Percentiles rank a stretch among this genome's conserved stretches.
Evolutionary conservation across 2,329 filamentous ascomycete genomes (phyloP).

Genomic region (Fusarium papillatum): DNA sequence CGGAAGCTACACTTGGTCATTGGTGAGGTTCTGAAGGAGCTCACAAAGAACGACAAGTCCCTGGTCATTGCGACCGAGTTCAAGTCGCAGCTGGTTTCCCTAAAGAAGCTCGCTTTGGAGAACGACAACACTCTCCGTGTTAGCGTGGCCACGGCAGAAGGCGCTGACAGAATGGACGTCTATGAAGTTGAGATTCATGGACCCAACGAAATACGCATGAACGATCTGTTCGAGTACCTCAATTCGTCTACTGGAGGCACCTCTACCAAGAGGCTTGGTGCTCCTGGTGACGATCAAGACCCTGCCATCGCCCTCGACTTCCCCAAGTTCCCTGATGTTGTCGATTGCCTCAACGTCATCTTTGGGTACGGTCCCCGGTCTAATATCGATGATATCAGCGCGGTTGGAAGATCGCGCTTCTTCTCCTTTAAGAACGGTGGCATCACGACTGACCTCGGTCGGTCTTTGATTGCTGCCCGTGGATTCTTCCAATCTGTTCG

Average conservation of each 20-base stretch:
- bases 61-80: constrained; percentile 61
- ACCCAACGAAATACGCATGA: constrained; percentile 54
- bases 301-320: constrained; percentile 48
- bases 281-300: constrained; percentile 8
- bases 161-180: constrained; percentile 46
- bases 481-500: constrained; percentile 70
- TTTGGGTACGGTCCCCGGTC: constrained; percentile 59
- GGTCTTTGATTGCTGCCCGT: constrained; percentile 57
- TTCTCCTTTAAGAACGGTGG: constrained; percentile 56
- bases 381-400: constrained; percentile 48
- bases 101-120: constrained; percentile 51
- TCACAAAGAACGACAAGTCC: constrained; percentile 48
- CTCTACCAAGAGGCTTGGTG: constrained; percentile 43
- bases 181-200: constrained; percentile 59
- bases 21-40: constrained; percentile 50
- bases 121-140: constrained; percentile 50
- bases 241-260: constrained; percentile 54
- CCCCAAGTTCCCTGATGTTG: constrained; percentile 61
- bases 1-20: constrained; percentile 60
- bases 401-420: constrained; percentile 62
- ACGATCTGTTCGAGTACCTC: constrained; percentile 59
- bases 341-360: constrained; percentile 67
- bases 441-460: constrained; percentile 46
- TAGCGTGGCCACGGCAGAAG: constrained; percentile 49
- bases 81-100: constrained; percentile 62